Evolutionary conservation across 345 rosid species (phyloP), one percentile per base, ranked within the genome.

Genomic region (Lumnitzera racemosa): DNA sequence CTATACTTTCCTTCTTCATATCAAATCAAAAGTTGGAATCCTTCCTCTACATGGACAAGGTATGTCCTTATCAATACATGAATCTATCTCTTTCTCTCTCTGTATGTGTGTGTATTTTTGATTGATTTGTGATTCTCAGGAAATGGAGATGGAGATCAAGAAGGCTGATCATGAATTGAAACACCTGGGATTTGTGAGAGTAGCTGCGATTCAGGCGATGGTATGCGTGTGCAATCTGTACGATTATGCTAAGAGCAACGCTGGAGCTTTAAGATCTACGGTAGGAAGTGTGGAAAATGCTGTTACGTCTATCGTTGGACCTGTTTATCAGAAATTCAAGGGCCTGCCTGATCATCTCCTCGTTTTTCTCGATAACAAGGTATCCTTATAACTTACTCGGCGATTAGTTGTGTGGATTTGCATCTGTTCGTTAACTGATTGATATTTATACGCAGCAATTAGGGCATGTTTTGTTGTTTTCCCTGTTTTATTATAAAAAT

Each of bases 211-310:
- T 57, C 75, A 75, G 2, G 24, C 74, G 15, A 66, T 92, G 53
- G 72, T 80, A 11, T 61, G 67, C 64, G 76, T 84, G 15, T 81
- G 84, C 25, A 74, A 46, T 50, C 78, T 92, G 48, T 92, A 89
- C 77, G 76, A 76, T 8, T 80, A 74, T 76, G 96, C 91, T 2
- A 92, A 89, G 68, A 76, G 71, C 57, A 89, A 81, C 80, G 85
- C 91, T 12, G 98, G 96, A 17, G 87, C 94, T 12, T 70, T 92
- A 51, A 78, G 82, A 64, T 73, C 96, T 36, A 65, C 96, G 1
- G 86, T 89, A 4, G 82, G 71, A 2, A 81, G 79, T 12, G 94
- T 87, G 0, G 98, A 89, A 71, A 76, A 79, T 0, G 80, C 88
- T 14, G 94, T 89, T 24, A 70, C 83, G 25, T 14, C 94, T 66